Evolutionary conservation across 208 protist genomes (phyloP).

Genomic region (Leishmania amazonensis): DNA sequence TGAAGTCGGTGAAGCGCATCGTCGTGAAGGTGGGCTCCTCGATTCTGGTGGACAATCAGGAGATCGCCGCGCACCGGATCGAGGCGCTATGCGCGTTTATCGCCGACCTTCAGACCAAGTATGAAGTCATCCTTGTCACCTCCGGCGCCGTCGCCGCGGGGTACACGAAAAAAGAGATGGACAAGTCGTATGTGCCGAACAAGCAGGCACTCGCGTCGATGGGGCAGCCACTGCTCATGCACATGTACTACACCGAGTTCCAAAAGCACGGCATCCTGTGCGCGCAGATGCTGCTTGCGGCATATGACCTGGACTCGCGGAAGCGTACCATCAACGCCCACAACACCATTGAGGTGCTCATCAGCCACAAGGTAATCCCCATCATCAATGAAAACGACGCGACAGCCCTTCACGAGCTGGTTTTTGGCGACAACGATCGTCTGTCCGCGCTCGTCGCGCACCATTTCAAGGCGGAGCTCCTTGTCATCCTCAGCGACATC

Average conservation of each 20-base stretch:
- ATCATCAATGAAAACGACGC: slow-evolving; percentile 49
- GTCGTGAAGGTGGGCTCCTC: slow-evolving; percentile 76
- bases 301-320: slow-evolving; percentile 63
- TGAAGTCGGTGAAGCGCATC: slow-evolving; percentile 50
- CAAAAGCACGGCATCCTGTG: slow-evolving; percentile 60
- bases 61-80: slow-evolving; percentile 50
- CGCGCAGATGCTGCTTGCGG: slow-evolving; percentile 65
- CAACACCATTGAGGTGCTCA: slow-evolving; percentile 39
- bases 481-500: slow-evolving; percentile 87
- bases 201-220: slow-evolving; percentile 30
- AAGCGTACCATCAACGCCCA: slow-evolving; percentile 59
- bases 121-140: slow-evolving; percentile 81
- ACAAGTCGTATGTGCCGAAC: slow-evolving; percentile 29
- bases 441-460: slow-evolving; percentile 63
- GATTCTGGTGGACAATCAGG: slow-evolving; percentile 54
- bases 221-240: slow-evolving; percentile 27
- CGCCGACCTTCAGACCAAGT: slow-evolving; percentile 38
- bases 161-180: slow-evolving; percentile 53
- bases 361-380: slow-evolving; percentile 62
- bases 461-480: slow-evolving; percentile 66
- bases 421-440: slow-evolving; percentile 68
- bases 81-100: slow-evolving; percentile 67
- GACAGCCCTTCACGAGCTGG: slow-evolving; percentile 41
- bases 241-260: slow-evolving; percentile 57
- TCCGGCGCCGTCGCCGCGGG: slow-evolving; percentile 73